phyloP scores from a whole-genome alignment of 2,329 filamentous ascomycete genomes.

The Penicillium sp. region DNA sequence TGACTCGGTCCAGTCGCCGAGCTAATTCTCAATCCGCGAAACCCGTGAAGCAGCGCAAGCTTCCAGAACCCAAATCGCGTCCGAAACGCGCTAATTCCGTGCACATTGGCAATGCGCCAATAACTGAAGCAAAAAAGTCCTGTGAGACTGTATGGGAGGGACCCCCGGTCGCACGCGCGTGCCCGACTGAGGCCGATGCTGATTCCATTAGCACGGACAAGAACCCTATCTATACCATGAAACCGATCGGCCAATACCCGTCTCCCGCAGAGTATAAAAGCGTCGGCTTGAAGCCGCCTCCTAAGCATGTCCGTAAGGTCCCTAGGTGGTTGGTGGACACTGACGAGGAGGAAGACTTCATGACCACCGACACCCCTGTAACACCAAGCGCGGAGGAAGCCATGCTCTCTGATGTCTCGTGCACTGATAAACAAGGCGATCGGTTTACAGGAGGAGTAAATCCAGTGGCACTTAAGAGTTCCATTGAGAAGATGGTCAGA shows the following conservation, averaged over 20 bases:
- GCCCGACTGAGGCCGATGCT: slow-evolving; percentile 10
- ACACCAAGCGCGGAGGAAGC: slow-evolving; percentile 24
- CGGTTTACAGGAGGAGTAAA: slow-evolving; percentile 3
- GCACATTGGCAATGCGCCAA: slow-evolving; percentile 5
- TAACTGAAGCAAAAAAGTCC: not conserved
- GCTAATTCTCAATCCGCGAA: slow-evolving; percentile 15
- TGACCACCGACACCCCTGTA: slow-evolving; percentile 18
- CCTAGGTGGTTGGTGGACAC: slow-evolving; percentile 10
- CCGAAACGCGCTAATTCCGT: slow-evolving; percentile 9
- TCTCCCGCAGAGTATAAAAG: slow-evolving; percentile 21
- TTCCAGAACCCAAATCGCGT: slow-evolving; percentile 17
- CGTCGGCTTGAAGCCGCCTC: slow-evolving; percentile 18
- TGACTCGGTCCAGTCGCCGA: slow-evolving; percentile 14
- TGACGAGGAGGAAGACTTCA: slow-evolving; percentile 6
- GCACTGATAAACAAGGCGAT: slow-evolving; percentile 4
- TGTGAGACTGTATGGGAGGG: slow-evolving; percentile 10
- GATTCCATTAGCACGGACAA: slow-evolving; percentile 1
- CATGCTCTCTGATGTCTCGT: slow-evolving; percentile 4
- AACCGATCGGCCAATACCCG: slow-evolving; percentile 24
- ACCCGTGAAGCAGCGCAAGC: slow-evolving; percentile 14
- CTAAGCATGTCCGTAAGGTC: slow-evolving; percentile 6
- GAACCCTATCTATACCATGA: slow-evolving; percentile 15
- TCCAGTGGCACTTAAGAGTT: not conserved
- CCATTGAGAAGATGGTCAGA: slow-evolving; percentile 2
- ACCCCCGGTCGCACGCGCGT: slow-evolving; percentile 10